Evolutionary conservation across 495 filamentous ascomycete species (phyloP).

Genomic region (Bathelium albidoporum): DNA sequence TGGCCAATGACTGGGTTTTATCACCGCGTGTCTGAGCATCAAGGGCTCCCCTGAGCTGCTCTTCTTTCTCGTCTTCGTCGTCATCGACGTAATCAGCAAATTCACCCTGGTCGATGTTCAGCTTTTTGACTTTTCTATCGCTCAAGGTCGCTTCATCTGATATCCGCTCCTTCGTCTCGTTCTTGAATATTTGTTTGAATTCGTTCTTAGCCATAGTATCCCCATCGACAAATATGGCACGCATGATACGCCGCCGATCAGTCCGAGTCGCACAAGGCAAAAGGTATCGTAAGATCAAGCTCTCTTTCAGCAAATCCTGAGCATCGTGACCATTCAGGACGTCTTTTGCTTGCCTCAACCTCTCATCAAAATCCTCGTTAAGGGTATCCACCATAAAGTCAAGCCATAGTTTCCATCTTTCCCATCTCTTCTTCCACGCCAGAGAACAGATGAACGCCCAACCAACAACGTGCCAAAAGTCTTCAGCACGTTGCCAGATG

Average conservation of each 20-base stretch:
- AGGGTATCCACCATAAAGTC: constrained; percentile 68
- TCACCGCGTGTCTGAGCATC: constrained; percentile 4
- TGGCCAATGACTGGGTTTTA: background rate
- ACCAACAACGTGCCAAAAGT: constrained; percentile 83
- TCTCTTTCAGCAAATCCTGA: constrained; percentile 29
- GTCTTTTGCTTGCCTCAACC: constrained; percentile 33
- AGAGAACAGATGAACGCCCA: constrained; percentile 93
- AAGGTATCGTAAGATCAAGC: constrained; percentile 48
- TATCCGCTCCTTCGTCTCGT: constrained; percentile 43
- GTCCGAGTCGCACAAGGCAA: constrained; percentile 32
- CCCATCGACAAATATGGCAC: constrained; percentile 57
- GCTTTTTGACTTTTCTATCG: constrained; percentile 32
- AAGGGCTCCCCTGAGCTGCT: constrained; percentile 21
- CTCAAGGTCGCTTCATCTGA: constrained; percentile 22
- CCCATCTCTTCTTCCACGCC: constrained; percentile 60
- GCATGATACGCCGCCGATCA: constrained; percentile 42
- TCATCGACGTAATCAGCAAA: constrained; percentile 51
- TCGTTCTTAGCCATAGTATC: constrained; percentile 36
- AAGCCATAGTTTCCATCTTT: constrained; percentile 72
- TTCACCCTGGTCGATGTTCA: constrained; percentile 48
- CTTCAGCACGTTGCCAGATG: constrained; percentile 60
- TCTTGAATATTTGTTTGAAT: constrained; percentile 51
- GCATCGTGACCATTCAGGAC: constrained; percentile 18
- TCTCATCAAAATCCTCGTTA: constrained; percentile 61
- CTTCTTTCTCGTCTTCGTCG: constrained; percentile 28